Percentiles rank a stretch among this genome's conserved stretches.
Evolutionary conservation across 2,329 filamentous ascomycete genomes (phyloP).

Genomic region (Beauveria sp.): DNA sequence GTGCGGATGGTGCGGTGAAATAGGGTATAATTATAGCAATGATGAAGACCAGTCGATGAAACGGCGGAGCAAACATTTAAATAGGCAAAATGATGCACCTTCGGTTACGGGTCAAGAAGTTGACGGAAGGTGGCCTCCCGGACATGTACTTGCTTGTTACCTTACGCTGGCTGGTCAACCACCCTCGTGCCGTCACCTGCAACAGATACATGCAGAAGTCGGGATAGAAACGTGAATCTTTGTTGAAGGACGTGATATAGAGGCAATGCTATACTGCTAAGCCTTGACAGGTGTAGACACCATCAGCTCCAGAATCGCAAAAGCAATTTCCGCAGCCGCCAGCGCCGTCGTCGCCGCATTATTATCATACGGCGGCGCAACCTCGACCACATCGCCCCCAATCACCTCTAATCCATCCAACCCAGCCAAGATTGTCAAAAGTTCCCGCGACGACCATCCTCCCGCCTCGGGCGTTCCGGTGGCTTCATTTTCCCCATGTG

Average conservation of each 20-base stretch:
- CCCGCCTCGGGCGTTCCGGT: conserved; percentile 80
- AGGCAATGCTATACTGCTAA: background rate
- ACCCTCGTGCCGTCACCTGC: no score
- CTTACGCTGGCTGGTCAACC: background rate
- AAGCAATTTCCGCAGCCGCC: conserved; percentile 72
- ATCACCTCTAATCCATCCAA: conserved; percentile 74
- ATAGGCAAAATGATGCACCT: no score
- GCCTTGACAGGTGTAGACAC: conserved; percentile 14
- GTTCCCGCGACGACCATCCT: conserved; percentile 76
- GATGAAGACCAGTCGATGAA: no score
- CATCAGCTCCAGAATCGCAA: conserved; percentile 55
- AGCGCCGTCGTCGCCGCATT: conserved; percentile 69
- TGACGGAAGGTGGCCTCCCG: background rate
- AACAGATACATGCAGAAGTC: no score
- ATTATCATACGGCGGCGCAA: conserved; percentile 74
- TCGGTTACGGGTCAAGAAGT: background rate
- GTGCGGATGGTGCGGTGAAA: background rate
- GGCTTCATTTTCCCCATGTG: conserved; percentile 32
- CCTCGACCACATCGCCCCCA: conserved; percentile 79
- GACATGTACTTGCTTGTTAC: background rate
- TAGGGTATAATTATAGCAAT: background rate
- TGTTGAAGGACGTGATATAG: no score
- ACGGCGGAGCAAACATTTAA: no score
- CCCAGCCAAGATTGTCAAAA: conserved; percentile 70
- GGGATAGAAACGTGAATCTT: no score